Evolutionary conservation across 2,329 filamentous ascomycete genomes (phyloP).

Genomic region (Hymenotorrendiella dingleyae): DNA sequence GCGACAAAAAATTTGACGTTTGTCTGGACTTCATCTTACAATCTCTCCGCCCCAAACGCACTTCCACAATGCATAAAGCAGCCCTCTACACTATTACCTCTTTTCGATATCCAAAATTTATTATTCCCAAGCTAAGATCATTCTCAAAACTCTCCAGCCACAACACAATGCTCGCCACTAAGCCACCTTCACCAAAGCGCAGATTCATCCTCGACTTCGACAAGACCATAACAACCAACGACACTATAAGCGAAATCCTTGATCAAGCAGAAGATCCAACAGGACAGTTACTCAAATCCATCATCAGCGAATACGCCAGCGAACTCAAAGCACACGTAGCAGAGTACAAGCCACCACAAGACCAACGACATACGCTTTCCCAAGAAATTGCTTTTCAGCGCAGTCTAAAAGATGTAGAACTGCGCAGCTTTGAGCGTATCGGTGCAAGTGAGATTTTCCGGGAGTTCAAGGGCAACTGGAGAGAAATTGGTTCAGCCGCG

Average conservation of each 20-base stretch:
- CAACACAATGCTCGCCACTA: neutral
- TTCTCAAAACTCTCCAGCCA: neutral
- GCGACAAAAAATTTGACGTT: too few species aligned
- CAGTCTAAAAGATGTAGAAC: constrained; percentile 20
- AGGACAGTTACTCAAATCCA: constrained; percentile 4
- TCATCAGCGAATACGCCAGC: constrained; percentile 17
- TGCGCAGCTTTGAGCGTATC: constrained; percentile 22
- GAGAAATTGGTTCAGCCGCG: constrained; percentile 11
- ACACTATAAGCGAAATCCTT: constrained; percentile 23
- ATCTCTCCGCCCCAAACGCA: too few species aligned
- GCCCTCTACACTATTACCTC: too few species aligned
- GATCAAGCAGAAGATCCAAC: constrained; percentile 13
- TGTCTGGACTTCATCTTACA: too few species aligned
- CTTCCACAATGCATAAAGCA: too few species aligned
- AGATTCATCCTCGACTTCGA: constrained; percentile 29
- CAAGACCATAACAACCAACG: constrained; percentile 28
- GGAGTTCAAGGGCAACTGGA: constrained; percentile 17
- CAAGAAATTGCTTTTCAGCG: constrained; percentile 19
- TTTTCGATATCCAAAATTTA: too few species aligned
- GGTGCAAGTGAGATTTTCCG: constrained; percentile 20
- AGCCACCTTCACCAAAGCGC: neutral
- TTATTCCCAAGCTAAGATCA: too few species aligned
- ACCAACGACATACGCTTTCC: constrained; percentile 13
- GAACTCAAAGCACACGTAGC: constrained; percentile 14
- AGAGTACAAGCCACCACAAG: constrained; percentile 14